Base-by-base conservation (phyloP, 2,329 filamentous ascomycete species). In the Hypoxylon sp. region DNA sequence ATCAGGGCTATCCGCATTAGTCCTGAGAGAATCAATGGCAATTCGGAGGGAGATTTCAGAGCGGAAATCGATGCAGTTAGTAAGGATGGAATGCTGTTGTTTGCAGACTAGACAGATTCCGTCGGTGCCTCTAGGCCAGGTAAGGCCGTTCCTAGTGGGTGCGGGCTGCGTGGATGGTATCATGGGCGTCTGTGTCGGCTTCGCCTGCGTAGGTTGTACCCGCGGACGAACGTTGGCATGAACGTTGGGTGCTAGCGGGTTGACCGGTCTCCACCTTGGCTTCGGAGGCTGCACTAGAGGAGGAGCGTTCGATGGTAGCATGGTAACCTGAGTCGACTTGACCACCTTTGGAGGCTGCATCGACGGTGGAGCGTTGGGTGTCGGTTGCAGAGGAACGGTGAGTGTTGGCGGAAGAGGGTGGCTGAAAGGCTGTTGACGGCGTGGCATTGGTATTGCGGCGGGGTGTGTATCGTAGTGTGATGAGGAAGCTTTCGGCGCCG, bases 11-110 rank as follows among this genome's bases (percentile, higher is more conserved):
- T 72, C 54, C 13, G 50, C 61, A 14, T 61, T 33, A 3, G 65
- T 37, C 30, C 76, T 74, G 7, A 79, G 68, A 31, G 58, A 59
- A 61, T 79, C 77, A 27, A 80, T 69, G 3, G 75, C 76, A 11
- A 79, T 14, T 17, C 78, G 72, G 46, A 80, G 33, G 2, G 73
- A 75, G 7, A 74, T 57, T 42, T 77, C 74, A 0, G 73, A 76
- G 49, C 70, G 70, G 1, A 75, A 51, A 56, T 78, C 51, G 30
- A 78, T 40, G 53, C 77, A 79, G 8, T 57, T 66, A 6, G 42
- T 33, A 6, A 40, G 37, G 6, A 48, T 27, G 31, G 63, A 13
- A 40, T 77, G 74, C 11, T 27, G 49, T 22, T 17, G 27, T 14
- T 20, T 20, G 33, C 76, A 78, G 17, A 75, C 20, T 17, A 71